phyloP scores from a whole-genome alignment of 306 rosid genomes.

The Prosopis cineraria region DNA sequence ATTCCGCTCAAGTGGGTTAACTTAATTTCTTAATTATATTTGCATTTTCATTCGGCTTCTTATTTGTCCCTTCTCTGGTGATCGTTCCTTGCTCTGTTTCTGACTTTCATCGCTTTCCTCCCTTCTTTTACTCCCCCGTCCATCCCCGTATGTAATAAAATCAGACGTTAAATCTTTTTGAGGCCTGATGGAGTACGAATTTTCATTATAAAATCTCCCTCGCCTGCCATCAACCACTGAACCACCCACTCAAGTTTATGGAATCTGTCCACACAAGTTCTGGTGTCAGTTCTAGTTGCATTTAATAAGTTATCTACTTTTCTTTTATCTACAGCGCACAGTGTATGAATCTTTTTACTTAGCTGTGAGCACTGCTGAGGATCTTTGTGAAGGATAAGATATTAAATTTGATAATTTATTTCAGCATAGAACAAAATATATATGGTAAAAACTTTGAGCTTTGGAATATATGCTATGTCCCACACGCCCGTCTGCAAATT shows the following conservation, averaged over 20 bases:
- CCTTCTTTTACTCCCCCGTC: not conserved
- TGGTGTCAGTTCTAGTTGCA: not conserved
- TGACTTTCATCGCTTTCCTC: not conserved
- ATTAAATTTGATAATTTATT: not conserved
- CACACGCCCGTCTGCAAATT: not conserved
- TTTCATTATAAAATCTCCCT: not conserved
- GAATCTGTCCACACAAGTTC: not conserved
- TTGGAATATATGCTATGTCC: not conserved
- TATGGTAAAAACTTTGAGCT: too few relatives aligned
- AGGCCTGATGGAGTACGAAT: not conserved
- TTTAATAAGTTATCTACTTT: not conserved
- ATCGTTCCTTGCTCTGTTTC: not conserved
- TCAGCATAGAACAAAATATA: not conserved
- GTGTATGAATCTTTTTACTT: not conserved
- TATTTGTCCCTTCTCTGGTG: not conserved
- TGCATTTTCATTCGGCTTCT: not conserved
- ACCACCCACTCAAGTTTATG: not conserved
- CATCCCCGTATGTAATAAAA: not conserved
- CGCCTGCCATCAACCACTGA: not conserved
- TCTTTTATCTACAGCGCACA: not conserved
- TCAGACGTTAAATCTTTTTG: not conserved
- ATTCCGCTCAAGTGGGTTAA: not conserved
- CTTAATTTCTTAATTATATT: not conserved
- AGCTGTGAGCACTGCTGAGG: not conserved
- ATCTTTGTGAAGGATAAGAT: not conserved